phyloP scores from a whole-genome alignment of 2,329 filamentous ascomycete genomes.

The Sporothrix variecibatus region DNA sequence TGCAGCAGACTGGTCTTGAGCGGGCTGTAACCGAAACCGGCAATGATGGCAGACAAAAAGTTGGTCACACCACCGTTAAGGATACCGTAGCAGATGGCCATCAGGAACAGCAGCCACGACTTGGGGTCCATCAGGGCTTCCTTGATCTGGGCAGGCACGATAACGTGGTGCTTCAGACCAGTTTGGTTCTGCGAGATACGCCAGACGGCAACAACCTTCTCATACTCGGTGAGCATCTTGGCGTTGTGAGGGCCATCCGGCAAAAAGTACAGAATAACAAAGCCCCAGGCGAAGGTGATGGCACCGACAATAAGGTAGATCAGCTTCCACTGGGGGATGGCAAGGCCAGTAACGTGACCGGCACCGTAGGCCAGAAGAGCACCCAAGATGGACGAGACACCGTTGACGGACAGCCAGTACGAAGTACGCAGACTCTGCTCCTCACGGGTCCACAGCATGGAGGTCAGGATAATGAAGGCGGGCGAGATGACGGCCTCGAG shows the following conservation, averaged over 20 bases:
- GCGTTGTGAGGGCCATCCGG: conserved; percentile 41
- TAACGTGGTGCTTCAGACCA: conserved; percentile 44
- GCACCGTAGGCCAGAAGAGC: conserved; percentile 38
- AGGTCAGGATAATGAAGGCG: conserved; percentile 42
- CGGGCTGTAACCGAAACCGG: conserved; percentile 39
- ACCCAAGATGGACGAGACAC: conserved; percentile 37
- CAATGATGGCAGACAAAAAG: conserved; percentile 47
- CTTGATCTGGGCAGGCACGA: conserved; percentile 38
- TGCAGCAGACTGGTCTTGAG: conserved; percentile 46
- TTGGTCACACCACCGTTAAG: conserved; percentile 48
- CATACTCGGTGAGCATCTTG: conserved; percentile 41
- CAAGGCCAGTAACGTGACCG: conserved; percentile 30
- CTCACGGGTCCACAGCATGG: conserved; percentile 43
- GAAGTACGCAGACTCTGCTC: conserved; percentile 43
- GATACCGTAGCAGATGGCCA: conserved; percentile 39
- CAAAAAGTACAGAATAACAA: conserved; percentile 35
- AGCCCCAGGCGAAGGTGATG: conserved; percentile 30
- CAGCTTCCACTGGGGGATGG: conserved; percentile 38
- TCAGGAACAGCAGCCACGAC: conserved; percentile 36
- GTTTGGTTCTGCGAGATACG: conserved; percentile 45
- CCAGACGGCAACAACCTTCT: conserved; percentile 43
- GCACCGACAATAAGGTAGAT: conserved; percentile 33
- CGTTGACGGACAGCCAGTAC: conserved; percentile 40
- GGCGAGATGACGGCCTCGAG: conserved; percentile 46
- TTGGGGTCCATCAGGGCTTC: conserved; percentile 38